These are phyloP conservation scores for Sugiyamaella valdiviana DNA, from an alignment of 805 yeast species.

Conservation along the genomic window DNA sequence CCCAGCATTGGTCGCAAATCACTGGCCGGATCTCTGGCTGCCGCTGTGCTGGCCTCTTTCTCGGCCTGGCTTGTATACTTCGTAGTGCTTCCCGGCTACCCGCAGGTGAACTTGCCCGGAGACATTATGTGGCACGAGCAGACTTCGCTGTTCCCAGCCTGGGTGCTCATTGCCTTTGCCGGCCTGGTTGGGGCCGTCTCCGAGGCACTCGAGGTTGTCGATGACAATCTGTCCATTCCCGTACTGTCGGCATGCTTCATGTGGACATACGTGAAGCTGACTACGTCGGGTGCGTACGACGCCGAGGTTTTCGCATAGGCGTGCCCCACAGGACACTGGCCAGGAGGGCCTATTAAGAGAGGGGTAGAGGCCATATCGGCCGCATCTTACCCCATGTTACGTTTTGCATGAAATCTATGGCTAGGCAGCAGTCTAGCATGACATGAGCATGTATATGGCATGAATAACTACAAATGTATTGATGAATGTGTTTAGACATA, in stretches of 20 bases:
- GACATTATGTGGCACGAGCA: slow-evolving; percentile 62
- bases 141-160: slow-evolving; percentile 50
- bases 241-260: slow-evolving; percentile 69
- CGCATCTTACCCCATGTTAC: too few relatives aligned
- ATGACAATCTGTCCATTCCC: slow-evolving; percentile 94
- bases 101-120: slow-evolving; percentile 44
- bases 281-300: slow-evolving; percentile 14
- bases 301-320: slow-evolving; percentile 11
- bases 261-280: slow-evolving; percentile 39
- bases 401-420: too few relatives aligned
- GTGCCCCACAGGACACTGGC: too few relatives aligned
- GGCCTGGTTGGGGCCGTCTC: slow-evolving; percentile 83
- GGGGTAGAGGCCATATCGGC: too few relatives aligned
- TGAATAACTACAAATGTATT: too few relatives aligned
- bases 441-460: too few relatives aligned
- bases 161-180: slow-evolving; percentile 48
- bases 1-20: slow-evolving; percentile 75
- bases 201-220: slow-evolving; percentile 79
- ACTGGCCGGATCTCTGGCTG: slow-evolving; percentile 85
- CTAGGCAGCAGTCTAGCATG: too few relatives aligned
- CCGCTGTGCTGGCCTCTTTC: slow-evolving; percentile 64
- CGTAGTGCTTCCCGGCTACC: slow-evolving; percentile 57
- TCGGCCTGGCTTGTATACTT: slow-evolving; percentile 69
- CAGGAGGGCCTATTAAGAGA: too few relatives aligned
- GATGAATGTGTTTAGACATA: too few relatives aligned